Base-by-base conservation (phyloP, 371 early-diverging fungal species). In the Zopfochytrium polystomum region DNA sequence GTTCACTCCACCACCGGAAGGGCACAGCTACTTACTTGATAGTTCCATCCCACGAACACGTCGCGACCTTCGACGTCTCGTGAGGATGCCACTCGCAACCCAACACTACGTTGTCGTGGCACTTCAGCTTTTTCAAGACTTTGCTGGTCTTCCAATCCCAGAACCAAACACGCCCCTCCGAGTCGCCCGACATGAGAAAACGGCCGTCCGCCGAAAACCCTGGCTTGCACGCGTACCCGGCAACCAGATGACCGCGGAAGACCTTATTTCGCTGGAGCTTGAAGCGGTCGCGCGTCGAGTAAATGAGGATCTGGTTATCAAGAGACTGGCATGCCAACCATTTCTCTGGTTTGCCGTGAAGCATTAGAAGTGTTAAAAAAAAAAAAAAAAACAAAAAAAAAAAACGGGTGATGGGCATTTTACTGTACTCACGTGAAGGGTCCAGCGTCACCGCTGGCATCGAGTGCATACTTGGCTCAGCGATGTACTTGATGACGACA, bases 141-240 rank as follows among this genome's bases (percentile, higher is more conserved):
- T 86, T 84, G 62, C 88, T 81, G n/a, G 92, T 80, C 75, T 93
- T 92, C 93, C 94, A 97, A 66, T 95, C 76, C 97, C 97, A 98
- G 74, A 91, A 85, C 90, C 90, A 93, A 34, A 95, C 80, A 63
- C 82, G 81, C 20, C 98, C 98, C 70, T 91, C 92, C 0, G 91
- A 83, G 71, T 98, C 98, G 44, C 98, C 98, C 23, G 88, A 88
- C 52, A 86, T 85, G 35, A 98, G 64, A 65, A 88, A 91, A 49
- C 89, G 78, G 2, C 94, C 94, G 68, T 98, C 96, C 15, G 95
- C 89, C 5, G 92, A 90, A 72, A 95, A 92, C 18, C 86, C 84
- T 11, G 93, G 90, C 65, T 96, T 88, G 78, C 96, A 96, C 2
- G 95, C 93, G 73, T 93, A 96, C 15, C 97, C 96, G 1, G 97